Percentiles rank a stretch among this genome's conserved stretches.
phyloP scores from a whole-genome alignment of 352 stramenopile species.

The Globisporangium canariense region DNA sequence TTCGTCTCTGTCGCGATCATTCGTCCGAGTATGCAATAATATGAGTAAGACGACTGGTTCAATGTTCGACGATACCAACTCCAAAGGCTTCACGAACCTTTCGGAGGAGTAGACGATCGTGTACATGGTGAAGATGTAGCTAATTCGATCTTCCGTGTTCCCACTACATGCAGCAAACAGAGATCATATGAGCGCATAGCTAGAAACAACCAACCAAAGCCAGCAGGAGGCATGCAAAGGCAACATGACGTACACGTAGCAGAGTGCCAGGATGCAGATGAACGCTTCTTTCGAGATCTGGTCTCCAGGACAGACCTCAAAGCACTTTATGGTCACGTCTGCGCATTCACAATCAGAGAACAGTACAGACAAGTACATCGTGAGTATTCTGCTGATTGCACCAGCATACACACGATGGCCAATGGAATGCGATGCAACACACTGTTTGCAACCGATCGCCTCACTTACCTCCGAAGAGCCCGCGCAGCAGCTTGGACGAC shows the following conservation, averaged over 20 bases:
- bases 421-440: neutral
- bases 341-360: conserved; percentile 5
- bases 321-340: conserved; percentile 65
- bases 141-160: conserved; percentile 86
- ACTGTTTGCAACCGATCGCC: neutral
- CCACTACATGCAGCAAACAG: conserved; percentile 36
- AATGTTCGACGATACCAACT: neutral
- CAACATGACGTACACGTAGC: conserved; percentile 57
- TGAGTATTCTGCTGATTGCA: neutral
- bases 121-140: conserved; percentile 87
- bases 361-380: neutral
- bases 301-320: conserved; percentile 53
- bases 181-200: neutral
- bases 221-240: neutral
- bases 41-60: neutral
- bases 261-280: conserved; percentile 62
- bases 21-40: neutral
- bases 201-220: neutral
- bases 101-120: conserved; percentile 67
- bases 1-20: conserved; percentile 34
- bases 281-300: conserved; percentile 71
- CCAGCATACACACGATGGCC: neutral
- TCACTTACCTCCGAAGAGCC: conserved; percentile 68
- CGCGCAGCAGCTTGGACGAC: conserved; percentile 72
- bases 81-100: conserved; percentile 28